phyloP scores from a whole-genome alignment of 1,284 basidiomycete genomes.

The Puccinia coronata region DNA sequence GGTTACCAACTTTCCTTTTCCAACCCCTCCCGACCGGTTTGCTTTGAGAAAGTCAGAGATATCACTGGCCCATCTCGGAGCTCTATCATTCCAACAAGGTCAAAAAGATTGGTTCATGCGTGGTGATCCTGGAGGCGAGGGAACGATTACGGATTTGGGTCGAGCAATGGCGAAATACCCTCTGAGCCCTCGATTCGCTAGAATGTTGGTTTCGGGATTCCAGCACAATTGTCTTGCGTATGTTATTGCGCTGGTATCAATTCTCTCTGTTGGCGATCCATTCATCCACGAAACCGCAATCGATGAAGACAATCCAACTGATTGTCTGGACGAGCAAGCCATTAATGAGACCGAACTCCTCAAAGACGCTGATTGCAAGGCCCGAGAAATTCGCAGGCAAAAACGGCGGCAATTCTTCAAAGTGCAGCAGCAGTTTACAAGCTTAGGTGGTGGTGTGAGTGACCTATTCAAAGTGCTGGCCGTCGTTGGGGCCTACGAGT shows the following conservation, averaged over 20 bases:
- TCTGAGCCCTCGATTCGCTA: constrained; percentile 84
- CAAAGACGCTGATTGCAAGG: constrained; percentile 71
- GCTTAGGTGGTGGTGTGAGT: constrained; percentile 78
- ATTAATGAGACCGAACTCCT: constrained; percentile 57
- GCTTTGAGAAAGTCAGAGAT: constrained; percentile 80
- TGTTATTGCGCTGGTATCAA: constrained; percentile 86
- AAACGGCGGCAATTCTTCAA: constrained; percentile 49
- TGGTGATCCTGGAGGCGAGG: constrained; percentile 63
- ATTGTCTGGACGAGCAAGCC: constrained; percentile 61
- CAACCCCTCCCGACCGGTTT: constrained; percentile 85
- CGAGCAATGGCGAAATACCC: constrained; percentile 90
- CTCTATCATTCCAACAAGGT: constrained; percentile 59
- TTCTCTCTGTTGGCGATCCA: constrained; percentile 90
- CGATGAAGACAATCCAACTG: constrained; percentile 68
- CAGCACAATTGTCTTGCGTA: constrained; percentile 91
- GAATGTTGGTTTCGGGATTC: constrained; percentile 88
- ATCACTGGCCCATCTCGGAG: constrained; percentile 78
- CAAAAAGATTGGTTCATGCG: constrained; percentile 51
- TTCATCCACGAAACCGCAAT: constrained; percentile 83
- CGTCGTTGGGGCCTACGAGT: constrained; percentile 94
- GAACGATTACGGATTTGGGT: constrained; percentile 81
- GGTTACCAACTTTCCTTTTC: constrained; percentile 96
- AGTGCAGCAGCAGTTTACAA: constrained; percentile 68
- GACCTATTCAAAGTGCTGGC: constrained; percentile 86
- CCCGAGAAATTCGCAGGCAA: constrained; percentile 67